Evolutionary conservation across 2,329 filamentous ascomycete genomes (phyloP), one percentile per base, ranked within the genome.

Genomic region (Botrytis byssoidea): DNA sequence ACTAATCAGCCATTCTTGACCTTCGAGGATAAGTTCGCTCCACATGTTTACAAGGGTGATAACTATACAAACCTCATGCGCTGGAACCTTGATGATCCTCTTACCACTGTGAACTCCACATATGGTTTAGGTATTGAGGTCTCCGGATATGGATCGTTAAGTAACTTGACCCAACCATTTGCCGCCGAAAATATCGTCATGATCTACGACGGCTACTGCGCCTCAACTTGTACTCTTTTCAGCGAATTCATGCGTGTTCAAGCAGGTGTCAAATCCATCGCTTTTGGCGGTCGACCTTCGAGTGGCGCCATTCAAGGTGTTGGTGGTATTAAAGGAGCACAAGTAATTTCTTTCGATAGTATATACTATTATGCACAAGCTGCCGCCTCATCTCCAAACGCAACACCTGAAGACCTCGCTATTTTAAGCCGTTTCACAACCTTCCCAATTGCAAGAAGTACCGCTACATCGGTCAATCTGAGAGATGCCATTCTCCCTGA

Each of bases 321-420:
- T 29, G 89, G 90, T n/a, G 91, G 90, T n/a, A 86, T 89, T 66
- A 89, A 91, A 77, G 91, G 90, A 46, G 82, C 83, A 0, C 83
- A 86, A 74, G 79, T 77, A 32, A 48, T 75, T n/a, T 25, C 20
- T 7, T 81, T 74, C 40, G 14, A 37, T 1, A 71, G 74, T 32
- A 77, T 81, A 48, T 76, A 77, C 51, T 20, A 25, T 44, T 69
- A 75, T 25, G 77, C 75, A 0, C 74, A 78, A 61, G 8, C 16
- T 5, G 76, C 77, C 1, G 68, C 68, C 18, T 71, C 74, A 22
- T 63, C 74, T 3, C 73, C 74, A 51, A 75, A 77, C 61, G 72
- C 74, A 6, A 73, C 74, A 9, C 44, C 72, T 6, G 65, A 72
- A 29, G 64, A 74, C 29, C 32, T 68, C 22, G 72, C 72, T 25